These are phyloP conservation scores for Trametes cingulata DNA, from an alignment of 768 basidiomycete species.

Conservation along the genomic window DNA sequence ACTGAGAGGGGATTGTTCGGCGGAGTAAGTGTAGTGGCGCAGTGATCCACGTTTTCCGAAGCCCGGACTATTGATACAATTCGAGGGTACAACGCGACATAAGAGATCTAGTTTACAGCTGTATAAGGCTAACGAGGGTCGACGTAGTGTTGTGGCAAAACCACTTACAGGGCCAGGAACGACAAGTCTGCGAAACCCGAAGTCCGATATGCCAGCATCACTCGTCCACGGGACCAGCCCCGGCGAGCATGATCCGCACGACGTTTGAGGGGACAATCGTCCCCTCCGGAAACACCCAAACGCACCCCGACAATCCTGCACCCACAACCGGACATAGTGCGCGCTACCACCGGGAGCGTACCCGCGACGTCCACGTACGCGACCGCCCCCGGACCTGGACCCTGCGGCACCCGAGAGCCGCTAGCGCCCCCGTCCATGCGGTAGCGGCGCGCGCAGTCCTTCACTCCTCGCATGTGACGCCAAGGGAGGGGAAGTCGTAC, in stretches of 20 bases:
- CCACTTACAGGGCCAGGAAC: conserved; percentile 7
- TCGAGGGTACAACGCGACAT: conserved; percentile 14
- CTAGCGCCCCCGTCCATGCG: conserved; percentile 9
- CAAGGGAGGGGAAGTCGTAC: conserved; percentile 43
- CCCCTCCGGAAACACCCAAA: neutral
- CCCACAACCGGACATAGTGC: conserved; percentile 18
- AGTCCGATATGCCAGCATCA: neutral
- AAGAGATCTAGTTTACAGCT: neutral
- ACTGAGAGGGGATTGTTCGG: neutral
- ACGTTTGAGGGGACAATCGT: conserved; percentile 5
- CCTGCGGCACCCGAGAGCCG: neutral
- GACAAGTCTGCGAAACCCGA: neutral
- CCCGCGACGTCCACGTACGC: conserved; percentile 6
- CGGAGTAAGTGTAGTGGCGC: conserved; percentile 6
- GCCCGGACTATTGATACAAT: conserved; percentile 11
- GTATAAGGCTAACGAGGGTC: conserved; percentile 3
- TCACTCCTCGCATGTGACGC: conserved; percentile 34
- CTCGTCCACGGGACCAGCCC: conserved; percentile 5
- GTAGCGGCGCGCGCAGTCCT: conserved; percentile 5
- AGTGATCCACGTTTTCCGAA: conserved; percentile 20
- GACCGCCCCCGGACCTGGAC: conserved; percentile 14
- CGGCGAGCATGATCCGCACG: conserved; percentile 1
- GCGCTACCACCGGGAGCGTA: conserved; percentile 17
- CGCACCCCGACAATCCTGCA: neutral
- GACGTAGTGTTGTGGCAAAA: conserved; percentile 7